phyloP scores from a whole-genome alignment of 2,329 filamentous ascomycete genomes.

The Cercospora canescens region DNA sequence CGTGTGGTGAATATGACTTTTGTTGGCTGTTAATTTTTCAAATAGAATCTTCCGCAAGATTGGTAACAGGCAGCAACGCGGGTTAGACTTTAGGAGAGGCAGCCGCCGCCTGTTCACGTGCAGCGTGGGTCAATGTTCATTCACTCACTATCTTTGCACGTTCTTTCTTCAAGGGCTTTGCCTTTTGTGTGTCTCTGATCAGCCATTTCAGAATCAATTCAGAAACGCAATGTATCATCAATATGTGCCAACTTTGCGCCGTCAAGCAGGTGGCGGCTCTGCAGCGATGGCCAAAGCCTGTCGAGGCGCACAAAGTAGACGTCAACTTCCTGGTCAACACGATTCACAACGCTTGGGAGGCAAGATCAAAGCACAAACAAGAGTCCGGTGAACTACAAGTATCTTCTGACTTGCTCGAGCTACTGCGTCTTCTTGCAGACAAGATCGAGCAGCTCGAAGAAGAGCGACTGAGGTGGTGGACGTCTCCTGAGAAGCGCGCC shows the following conservation, averaged over 20 bases:
- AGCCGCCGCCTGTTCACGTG: neutral
- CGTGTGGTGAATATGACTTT: neutral
- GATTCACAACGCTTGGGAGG: conserved; percentile 19
- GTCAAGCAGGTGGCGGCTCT: conserved; percentile 19
- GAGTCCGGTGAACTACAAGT: neutral
- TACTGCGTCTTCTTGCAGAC: conserved; percentile 17
- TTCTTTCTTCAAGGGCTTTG: neutral
- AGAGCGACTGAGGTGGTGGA: conserved; percentile 25
- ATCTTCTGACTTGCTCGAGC: conserved; percentile 15
- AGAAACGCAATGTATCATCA: neutral
- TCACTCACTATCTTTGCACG: neutral
- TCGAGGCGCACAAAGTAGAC: conserved; percentile 18
- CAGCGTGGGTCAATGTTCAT: neutral
- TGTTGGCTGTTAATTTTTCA: neutral
- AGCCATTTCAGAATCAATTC: neutral
- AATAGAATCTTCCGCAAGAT: neutral
- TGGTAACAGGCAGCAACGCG: conserved; percentile 12
- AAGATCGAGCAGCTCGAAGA: conserved; percentile 19
- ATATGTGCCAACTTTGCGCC: conserved; percentile 27
- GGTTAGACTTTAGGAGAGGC: neutral
- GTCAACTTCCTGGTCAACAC: conserved; percentile 20
- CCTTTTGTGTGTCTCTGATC: neutral
- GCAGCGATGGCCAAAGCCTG: conserved; percentile 22
- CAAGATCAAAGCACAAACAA: conserved; percentile 6
- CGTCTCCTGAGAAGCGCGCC: conserved; percentile 19